Base-by-base conservation (phyloP, 306 rosid species). In the Abrus precatorius region DNA sequence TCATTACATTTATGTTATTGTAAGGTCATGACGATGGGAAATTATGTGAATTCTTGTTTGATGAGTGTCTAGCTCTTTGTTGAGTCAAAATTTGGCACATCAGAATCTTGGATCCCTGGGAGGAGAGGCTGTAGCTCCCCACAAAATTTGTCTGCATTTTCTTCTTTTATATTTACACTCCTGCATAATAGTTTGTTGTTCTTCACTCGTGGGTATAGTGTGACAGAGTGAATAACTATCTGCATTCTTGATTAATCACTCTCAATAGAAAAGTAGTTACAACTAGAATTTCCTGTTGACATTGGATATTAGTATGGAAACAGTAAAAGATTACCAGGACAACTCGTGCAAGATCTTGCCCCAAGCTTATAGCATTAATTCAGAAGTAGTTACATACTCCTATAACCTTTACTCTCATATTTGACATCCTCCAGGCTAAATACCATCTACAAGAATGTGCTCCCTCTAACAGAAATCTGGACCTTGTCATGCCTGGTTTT, bases 41-140 rank as follows among this genome's bases (percentile, higher is more conserved):
- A 40, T 43, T 20, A 54, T 30, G 9, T 9, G 62, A 72, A 33
- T 50, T 38, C 32, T 75, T 74, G n/a, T 45, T 52, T 52, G 13
- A 6, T 10, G 44, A 38, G 62, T 66, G 4, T 38, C 40, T 74
- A 27, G 76, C 52, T 75, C 52, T 75, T 49, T 55, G n/a, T 57
- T 59, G 74, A 10, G 9, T 60, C 30, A 38, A 5, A 44, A 38
- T 41, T 12, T 62, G 7, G 28, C 45, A 5, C 28, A 10, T 56
- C 7, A 30, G 75, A 38, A 9, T 67, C 33, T 57, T 30, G 9
- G 49, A 43, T 78, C 1, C 54, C 63, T 28, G 48, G 44, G 9
- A 48, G 29, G 40, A 43, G 54, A 28, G 68, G 32, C 32, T 28
- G 44, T 59, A 14, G 59, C 54, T 59, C n/a, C 49, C 33, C 33